These are phyloP conservation scores for Phytophthora sp. DNA, from an alignment of 352 stramenopile species.

Conservation along the genomic window DNA sequence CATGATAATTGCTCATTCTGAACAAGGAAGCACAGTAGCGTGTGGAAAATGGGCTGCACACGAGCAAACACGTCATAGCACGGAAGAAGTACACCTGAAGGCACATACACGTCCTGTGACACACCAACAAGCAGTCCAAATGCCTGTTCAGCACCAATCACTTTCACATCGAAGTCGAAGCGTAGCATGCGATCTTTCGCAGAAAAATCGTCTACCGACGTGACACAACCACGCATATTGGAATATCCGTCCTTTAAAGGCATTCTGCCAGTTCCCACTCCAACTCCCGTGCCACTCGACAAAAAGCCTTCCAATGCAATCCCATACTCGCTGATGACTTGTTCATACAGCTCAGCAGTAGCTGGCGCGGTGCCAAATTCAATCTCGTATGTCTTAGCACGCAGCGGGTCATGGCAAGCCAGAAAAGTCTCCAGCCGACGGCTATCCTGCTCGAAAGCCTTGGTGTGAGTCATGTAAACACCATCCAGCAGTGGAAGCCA, in stretches of 20 bases:
- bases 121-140: slow-evolving; percentile 81
- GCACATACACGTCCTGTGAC: slow-evolving; percentile 84
- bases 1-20: slow-evolving; percentile 66
- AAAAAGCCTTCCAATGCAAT: slow-evolving; percentile 60
- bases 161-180: slow-evolving; percentile 81
- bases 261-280: slow-evolving; percentile 23
- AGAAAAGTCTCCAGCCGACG: slow-evolving; percentile 69
- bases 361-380: slow-evolving; percentile 73
- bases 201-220: slow-evolving; percentile 62
- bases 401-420: slow-evolving; percentile 77
- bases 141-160: slow-evolving; percentile 64
- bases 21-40: slow-evolving; percentile 70
- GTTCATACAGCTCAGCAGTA: slow-evolving; percentile 71
- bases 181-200: slow-evolving; percentile 71
- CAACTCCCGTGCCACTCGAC: slow-evolving; percentile 24
- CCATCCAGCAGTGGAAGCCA: slow-evolving; percentile 83
- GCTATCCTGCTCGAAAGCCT: slow-evolving; percentile 62
- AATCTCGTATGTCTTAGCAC: slow-evolving; percentile 83
- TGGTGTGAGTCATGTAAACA: slow-evolving; percentile 67
- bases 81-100: slow-evolving; percentile 57
- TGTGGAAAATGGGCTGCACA: slow-evolving; percentile 86
- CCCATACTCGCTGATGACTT: slow-evolving; percentile 77
- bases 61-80: slow-evolving; percentile 82
- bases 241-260: slow-evolving; percentile 42
- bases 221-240: slow-evolving; percentile 63